These are phyloP conservation scores for Micromonas pusilla DNA, from an alignment of 139 green algal genomes.

Conservation along the genomic window DNA sequence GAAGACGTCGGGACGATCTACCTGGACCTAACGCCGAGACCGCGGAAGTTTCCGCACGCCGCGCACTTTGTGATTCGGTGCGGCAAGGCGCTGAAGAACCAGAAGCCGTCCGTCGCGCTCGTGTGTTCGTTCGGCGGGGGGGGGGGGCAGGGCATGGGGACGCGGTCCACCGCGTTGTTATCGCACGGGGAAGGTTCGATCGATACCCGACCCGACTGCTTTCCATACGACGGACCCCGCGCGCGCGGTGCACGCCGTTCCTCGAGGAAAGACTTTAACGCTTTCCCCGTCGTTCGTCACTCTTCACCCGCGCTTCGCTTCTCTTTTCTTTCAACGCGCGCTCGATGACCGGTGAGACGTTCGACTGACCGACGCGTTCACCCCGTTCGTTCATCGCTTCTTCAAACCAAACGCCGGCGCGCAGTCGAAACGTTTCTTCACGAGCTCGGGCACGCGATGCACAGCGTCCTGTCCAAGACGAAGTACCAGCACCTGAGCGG, in stretches of 20 bases:
- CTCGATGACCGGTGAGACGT: no score
- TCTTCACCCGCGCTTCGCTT: no score
- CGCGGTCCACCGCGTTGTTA: no score
- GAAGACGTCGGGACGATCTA: slow-evolving; percentile 46
- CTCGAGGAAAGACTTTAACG: no score
- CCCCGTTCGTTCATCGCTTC: no score
- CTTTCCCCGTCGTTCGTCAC: no score
- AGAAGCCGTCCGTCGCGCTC: slow-evolving; percentile 58
- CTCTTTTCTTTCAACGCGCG: no score
- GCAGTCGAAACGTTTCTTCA: slow-evolving; percentile 78
- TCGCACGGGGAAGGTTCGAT: slow-evolving; percentile 30
- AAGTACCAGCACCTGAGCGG: slow-evolving; percentile 78
- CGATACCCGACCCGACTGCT: no score
- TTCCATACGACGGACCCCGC: no score
- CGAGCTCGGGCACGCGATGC: slow-evolving; percentile 83
- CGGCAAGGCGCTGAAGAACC: background rate
- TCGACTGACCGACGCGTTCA: no score
- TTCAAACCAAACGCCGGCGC: no score
- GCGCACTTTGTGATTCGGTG: slow-evolving; percentile 82
- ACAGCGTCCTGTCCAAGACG: slow-evolving; percentile 74
- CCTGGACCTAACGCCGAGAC: slow-evolving; percentile 43
- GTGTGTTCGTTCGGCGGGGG: slow-evolving; percentile 54
- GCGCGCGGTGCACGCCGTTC: no score
- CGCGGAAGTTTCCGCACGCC: slow-evolving; percentile 60
- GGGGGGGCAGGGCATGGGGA: background rate